phyloP scores from a whole-genome alignment of 129 eudicot species.

The Saposhnikovia divaricata region DNA sequence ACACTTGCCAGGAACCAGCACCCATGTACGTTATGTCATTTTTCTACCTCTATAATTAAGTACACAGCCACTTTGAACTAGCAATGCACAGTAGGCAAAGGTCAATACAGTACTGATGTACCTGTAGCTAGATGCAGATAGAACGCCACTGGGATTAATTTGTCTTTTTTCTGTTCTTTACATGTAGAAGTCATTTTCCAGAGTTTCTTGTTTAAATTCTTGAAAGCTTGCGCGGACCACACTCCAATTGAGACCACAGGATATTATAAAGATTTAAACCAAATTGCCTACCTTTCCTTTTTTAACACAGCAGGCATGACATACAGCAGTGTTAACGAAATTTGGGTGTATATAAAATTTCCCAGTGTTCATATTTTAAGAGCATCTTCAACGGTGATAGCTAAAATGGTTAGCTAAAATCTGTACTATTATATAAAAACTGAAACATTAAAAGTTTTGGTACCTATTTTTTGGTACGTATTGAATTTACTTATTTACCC shows the following conservation, averaged over 20 bases:
- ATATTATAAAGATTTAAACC: slow-evolving; percentile 1
- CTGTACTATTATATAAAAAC: no score
- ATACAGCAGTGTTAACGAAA: background rate
- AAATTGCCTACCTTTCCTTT: background rate
- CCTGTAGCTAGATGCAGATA: background rate
- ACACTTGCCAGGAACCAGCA: no score
- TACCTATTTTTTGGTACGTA: no score
- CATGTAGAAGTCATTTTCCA: background rate
- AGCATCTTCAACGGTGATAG: no score
- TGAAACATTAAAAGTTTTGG: no score
- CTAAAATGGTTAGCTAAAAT: no score
- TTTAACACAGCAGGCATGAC: background rate
- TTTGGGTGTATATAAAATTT: no score
- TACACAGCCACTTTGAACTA: background rate
- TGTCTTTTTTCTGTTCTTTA: background rate
- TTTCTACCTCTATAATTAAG: background rate
- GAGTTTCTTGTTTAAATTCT: background rate
- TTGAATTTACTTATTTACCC: no score
- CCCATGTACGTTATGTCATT: no score
- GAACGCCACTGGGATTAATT: background rate
- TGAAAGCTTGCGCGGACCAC: background rate
- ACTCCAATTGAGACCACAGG: background rate
- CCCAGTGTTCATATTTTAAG: no score
- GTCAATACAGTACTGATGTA: background rate
- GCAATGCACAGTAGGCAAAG: background rate